Evolutionary conservation across 495 filamentous ascomycete genomes (phyloP), one percentile per base, ranked within the genome.

Genomic region (Hypomontagnella monticulosa): DNA sequence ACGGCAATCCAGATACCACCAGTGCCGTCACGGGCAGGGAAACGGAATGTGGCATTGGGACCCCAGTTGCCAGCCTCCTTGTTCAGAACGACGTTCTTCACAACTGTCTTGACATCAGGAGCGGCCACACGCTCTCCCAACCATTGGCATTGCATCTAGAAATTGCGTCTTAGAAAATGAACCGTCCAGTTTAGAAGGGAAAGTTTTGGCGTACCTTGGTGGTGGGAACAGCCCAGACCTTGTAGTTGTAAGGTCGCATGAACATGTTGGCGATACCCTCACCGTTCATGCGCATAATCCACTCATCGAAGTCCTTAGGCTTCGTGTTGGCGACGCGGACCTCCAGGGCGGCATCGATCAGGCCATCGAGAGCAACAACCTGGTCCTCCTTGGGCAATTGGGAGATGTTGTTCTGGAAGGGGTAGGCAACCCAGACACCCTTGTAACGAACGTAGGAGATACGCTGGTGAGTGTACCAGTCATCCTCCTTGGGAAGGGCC

Each of bases 201-300:
- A 4, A 9, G 30, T 4, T 14, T 33, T 55, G 18, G 49, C 81
- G 63, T 85, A 97, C 95, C 90, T 96, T 96, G 59, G 91, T 96
- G 20, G 96, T 98, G 37, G 96, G 95, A 71, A 98, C 94, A 58
- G 95, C 96, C 95, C 95, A 99, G 74, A 98, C 95, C 82, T 99
- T 99, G 88, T 87, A 98, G 87, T 99, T 99, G 86, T 99, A 99
- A 43, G 95, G 95, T 71, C 96, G 83, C 95, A 99, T 99, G 88
- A 99, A 99, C 54, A 93, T 81, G 78, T 99, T 88, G 59, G 95
- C 95, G 66, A 99, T 84, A 68, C 96, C 95, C 67, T 81, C 79
- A 71, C 95, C 95, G 85, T 92, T 94, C 81, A 87, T 96, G 57
- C 94, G 87, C 63, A 98, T 77, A 72, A 99, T 98, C 95, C 95